phyloP scores from a whole-genome alignment of 306 rosid species.

The Hippophae tibetana region DNA sequence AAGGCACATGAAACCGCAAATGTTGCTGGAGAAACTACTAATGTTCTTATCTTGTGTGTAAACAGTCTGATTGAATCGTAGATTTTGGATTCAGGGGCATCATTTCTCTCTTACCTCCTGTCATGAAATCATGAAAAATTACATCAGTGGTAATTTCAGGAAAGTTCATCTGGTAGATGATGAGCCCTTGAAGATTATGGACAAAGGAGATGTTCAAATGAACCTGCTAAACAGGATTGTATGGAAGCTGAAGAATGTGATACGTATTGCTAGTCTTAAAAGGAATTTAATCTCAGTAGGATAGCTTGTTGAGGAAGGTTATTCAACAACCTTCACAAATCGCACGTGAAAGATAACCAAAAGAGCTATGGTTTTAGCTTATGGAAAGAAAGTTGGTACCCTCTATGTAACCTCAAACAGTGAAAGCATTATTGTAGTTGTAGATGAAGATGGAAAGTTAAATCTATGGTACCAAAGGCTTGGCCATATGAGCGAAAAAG shows the following conservation, averaged over 20 bases:
- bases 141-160: not conserved
- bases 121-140: no score
- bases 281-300: not conserved
- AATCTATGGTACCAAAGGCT: not conserved
- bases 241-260: not conserved
- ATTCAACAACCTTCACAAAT: not conserved
- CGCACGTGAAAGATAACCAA: not conserved
- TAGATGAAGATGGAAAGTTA: not conserved
- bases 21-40: not conserved
- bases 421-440: not conserved
- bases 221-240: not conserved
- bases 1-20: no score
- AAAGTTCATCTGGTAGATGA: not conserved
- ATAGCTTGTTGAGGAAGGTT: not conserved
- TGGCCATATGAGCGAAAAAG: not conserved
- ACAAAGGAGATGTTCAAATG: not conserved
- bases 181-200: not conserved
- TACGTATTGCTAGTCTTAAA: not conserved
- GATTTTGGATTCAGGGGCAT: not conserved
- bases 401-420: no score
- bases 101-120: not conserved
- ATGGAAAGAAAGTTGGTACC: not conserved
- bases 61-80: not conserved
- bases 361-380: not conserved
- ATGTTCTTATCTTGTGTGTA: not conserved